phyloP scores from a whole-genome alignment of 2,329 filamentous ascomycete species.

The Cercospora sesami region DNA sequence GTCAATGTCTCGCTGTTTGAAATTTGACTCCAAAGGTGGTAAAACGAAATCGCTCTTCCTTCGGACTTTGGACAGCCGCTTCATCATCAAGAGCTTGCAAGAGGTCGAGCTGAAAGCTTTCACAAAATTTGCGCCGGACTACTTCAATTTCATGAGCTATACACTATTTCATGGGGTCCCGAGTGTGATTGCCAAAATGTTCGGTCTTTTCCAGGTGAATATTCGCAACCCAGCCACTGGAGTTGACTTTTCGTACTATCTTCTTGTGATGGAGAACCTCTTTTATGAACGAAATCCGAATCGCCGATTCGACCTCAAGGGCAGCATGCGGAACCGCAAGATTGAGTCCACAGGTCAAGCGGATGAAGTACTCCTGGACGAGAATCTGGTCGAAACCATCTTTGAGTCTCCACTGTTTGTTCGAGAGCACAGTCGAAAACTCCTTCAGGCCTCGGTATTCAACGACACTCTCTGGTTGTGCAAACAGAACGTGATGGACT shows the following conservation, averaged over 20 bases:
- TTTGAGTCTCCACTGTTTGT: constrained; percentile 96
- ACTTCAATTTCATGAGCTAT: constrained; percentile 96
- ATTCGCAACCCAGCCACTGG: constrained; percentile 93
- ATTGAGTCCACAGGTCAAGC: constrained; percentile 94
- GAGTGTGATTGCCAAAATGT: constrained; percentile 98
- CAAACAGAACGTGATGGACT: constrained; percentile 98
- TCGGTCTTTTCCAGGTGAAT: constrained; percentile 94
- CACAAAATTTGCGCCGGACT: constrained; percentile 90
- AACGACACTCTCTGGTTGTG: constrained; percentile 96
- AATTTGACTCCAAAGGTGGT: constrained; percentile 97
- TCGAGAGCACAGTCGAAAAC: constrained; percentile 91
- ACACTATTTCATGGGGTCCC: constrained; percentile 90
- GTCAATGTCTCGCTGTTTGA: constrained; percentile 88
- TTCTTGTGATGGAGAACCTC: constrained; percentile 94
- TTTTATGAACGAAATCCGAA: constrained; percentile 93
- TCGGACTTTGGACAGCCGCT: constrained; percentile 91
- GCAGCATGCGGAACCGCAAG: constrained; percentile 97
- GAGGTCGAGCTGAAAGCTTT: constrained; percentile 92
- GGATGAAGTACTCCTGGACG: constrained; percentile 93
- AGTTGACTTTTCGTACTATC: constrained; percentile 89
- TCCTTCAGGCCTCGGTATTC: constrained; percentile 88
- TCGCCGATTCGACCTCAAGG: constrained; percentile 83
- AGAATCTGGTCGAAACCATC: constrained; percentile 99
- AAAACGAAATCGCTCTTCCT: constrained; percentile 98
- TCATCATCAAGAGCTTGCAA: constrained; percentile 88